Evolutionary conservation across 2,329 filamentous ascomycete species (phyloP).

Genomic region (Aurifilum marmelostoma): DNA sequence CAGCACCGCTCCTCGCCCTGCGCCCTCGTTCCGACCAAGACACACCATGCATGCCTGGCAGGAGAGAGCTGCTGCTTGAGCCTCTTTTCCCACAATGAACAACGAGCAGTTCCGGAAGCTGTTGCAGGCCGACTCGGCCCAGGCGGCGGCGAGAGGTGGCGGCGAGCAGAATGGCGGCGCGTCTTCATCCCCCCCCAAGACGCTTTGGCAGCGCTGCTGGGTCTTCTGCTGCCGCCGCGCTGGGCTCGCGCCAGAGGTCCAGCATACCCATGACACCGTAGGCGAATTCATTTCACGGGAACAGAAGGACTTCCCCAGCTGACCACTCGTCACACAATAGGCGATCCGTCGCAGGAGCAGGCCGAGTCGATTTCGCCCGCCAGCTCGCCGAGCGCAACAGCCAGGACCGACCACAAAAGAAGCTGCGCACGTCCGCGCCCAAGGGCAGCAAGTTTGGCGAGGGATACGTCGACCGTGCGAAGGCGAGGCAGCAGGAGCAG

Average conservation of each 20-base stretch:
- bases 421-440: slow-evolving; percentile 76
- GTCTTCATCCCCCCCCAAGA: slow-evolving; percentile 40
- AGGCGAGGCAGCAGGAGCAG: slow-evolving; percentile 56
- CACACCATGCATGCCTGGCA: neutral
- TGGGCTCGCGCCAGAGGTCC: slow-evolving; percentile 77
- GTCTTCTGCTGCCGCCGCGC: slow-evolving; percentile 48
- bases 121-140: slow-evolving; percentile 56
- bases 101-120: slow-evolving; percentile 92
- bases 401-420: slow-evolving; percentile 63
- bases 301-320: neutral
- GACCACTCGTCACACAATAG: slow-evolving; percentile 42
- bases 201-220: slow-evolving; percentile 33
- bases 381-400: slow-evolving; percentile 78
- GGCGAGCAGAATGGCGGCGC: slow-evolving; percentile 50
- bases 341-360: slow-evolving; percentile 62
- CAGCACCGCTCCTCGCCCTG: neutral
- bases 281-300: slow-evolving; percentile 38
- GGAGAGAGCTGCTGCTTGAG: neutral
- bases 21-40: neutral
- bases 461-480: slow-evolving; percentile 84
- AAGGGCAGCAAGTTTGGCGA: slow-evolving; percentile 79
- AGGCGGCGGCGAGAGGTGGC: slow-evolving; percentile 38
- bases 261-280: slow-evolving; percentile 96
- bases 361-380: slow-evolving; percentile 73
- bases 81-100: slow-evolving; percentile 68